phyloP scores from a whole-genome alignment of 306 rosid species.

The Ochetophila trinervis region DNA sequence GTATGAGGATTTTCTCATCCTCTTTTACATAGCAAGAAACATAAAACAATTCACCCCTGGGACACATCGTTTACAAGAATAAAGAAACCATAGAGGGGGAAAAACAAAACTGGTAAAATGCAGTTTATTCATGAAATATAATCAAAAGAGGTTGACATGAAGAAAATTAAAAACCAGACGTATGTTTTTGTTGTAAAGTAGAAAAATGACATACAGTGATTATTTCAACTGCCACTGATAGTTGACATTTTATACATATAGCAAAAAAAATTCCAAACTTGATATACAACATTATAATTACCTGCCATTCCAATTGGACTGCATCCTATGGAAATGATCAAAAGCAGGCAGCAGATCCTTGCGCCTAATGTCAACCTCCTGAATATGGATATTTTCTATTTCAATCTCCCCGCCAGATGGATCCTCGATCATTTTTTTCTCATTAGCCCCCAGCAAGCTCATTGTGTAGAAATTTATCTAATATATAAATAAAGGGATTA shows the following conservation, averaged over 20 bases:
- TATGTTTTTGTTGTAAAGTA: too few relatives aligned
- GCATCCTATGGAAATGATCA: constrained; percentile 63
- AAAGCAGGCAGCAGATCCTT: constrained; percentile 81
- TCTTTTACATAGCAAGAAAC: too few relatives aligned
- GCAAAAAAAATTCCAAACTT: background rate
- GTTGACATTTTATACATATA: background rate
- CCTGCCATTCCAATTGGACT: constrained; percentile 76
- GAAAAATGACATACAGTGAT: too few relatives aligned
- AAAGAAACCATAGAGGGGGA: constrained; percentile 11
- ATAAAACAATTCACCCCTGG: background rate
- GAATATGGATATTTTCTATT: constrained; percentile 62
- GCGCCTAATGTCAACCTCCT: constrained; percentile 74
- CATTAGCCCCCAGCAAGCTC: constrained; percentile 45
- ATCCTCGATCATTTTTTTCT: constrained; percentile 32
- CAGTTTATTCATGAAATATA: background rate
- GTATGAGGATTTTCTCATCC: too few relatives aligned
- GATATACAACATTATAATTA: constrained; percentile 24
- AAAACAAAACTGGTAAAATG: constrained; percentile 2
- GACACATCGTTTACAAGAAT: constrained; percentile 9
- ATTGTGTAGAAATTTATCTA: constrained; percentile 75
- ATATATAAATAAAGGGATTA: constrained; percentile 24
- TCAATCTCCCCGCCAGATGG: constrained; percentile 64
- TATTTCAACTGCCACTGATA: too few relatives aligned
- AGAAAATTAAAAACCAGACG: background rate
- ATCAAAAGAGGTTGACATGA: background rate